Conservation (phyloP, 2,329 filamentous ascomycete species). For the Monilinia fructigena region DNA sequence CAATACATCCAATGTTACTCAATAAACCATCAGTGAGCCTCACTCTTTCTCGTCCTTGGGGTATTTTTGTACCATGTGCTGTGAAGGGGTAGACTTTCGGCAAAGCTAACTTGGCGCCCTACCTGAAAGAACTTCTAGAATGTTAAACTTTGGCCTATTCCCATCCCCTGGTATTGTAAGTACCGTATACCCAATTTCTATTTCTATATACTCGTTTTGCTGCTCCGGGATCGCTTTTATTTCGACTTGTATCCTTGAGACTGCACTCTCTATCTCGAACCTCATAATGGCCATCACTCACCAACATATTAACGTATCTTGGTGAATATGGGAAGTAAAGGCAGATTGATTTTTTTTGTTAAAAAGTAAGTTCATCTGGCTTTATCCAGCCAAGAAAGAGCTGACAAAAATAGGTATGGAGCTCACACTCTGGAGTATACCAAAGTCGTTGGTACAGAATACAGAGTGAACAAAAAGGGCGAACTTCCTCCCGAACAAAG, state of each 20-base stretch:
- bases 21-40: background rate
- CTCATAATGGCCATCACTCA: too few species aligned
- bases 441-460: background rate
- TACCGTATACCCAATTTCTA: background rate
- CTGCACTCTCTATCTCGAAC: background rate
- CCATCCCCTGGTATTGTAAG: slow-evolving; percentile 4
- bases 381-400: background rate
- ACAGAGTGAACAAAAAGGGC: background rate
- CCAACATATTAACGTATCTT: background rate
- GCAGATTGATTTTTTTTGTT: background rate
- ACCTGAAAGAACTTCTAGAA: background rate
- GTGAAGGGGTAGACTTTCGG: background rate
- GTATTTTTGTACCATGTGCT: background rate
- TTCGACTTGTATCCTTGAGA: background rate
- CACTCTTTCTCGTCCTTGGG: background rate
- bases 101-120: background rate
- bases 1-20: background rate
- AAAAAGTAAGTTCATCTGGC: slow-evolving; percentile 2
- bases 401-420: slow-evolving; percentile 6
- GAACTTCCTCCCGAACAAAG: accelerated
- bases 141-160: background rate
- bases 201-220: background rate
- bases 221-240: background rate
- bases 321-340: slow-evolving; percentile 7
- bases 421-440: background rate